Evolutionary conservation across 768 basidiomycete species (phyloP).

Genomic region (Trametes sanguinea): DNA sequence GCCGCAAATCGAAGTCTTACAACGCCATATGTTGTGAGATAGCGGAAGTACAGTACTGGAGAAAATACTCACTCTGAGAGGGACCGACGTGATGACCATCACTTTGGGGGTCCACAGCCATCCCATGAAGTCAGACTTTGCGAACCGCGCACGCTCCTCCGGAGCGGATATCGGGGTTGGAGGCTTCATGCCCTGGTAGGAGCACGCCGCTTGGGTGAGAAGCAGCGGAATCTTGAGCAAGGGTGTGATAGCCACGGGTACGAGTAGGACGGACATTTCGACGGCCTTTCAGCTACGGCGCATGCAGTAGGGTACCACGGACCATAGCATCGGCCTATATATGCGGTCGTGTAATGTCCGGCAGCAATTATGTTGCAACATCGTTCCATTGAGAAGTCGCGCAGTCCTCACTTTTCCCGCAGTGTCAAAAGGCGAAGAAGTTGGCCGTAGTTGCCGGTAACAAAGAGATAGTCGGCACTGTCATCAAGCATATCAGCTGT

Average conservation of each 20-base stretch:
- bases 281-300: neutral
- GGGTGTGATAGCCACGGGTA: neutral
- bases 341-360: neutral
- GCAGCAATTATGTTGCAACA: neutral
- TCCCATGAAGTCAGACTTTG: slow-evolving; percentile 2
- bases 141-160: slow-evolving; percentile 7
- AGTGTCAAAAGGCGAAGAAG: no score
- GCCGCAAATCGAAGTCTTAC: slow-evolving; percentile 1
- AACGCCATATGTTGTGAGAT: neutral
- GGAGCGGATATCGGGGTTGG: slow-evolving; percentile 1
- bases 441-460: no score
- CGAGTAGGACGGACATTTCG: slow-evolving; percentile 1
- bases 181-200: slow-evolving; percentile 11
- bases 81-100: neutral
- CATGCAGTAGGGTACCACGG: neutral
- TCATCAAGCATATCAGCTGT: no score
- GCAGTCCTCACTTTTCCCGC: no score
- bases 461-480: no score
- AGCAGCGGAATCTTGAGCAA: slow-evolving; percentile 12
- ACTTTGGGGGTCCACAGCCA: slow-evolving; percentile 7
- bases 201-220: slow-evolving; percentile 8
- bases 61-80: neutral
- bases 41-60: neutral
- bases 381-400: no score
- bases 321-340: neutral